A percentile compares a stretch with the other conserved stretches of the same genome.
These are phyloP conservation scores for Magnaporthiopsis incrustans DNA, from an alignment of 2,329 filamentous ascomycete genomes.

Conservation along the genomic window DNA sequence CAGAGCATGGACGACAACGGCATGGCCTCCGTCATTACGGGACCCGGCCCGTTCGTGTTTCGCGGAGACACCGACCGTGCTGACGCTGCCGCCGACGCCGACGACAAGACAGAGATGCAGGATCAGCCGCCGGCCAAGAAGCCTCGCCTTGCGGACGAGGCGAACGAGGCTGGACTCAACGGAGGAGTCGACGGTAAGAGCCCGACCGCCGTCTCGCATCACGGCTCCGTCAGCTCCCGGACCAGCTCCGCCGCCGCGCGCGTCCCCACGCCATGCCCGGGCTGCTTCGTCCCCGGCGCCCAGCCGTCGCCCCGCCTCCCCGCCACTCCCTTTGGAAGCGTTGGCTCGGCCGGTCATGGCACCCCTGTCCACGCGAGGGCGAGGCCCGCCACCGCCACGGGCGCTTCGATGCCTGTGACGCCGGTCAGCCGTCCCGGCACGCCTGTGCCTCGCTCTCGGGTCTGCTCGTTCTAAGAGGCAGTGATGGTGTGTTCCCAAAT, in stretches of 20 bases:
- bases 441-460: neutral
- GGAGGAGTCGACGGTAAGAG: neutral
- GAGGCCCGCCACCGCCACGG: neutral
- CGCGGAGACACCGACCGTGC: neutral
- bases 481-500: no score
- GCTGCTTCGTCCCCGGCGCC: constrained; percentile 1
- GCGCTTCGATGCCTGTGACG: neutral
- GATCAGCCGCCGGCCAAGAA: constrained; percentile 1
- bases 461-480: neutral
- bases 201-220: neutral
- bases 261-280: constrained; percentile 1
- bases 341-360: neutral
- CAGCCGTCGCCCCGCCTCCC: neutral
- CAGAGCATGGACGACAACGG: neutral
- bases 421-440: neutral
- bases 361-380: neutral
- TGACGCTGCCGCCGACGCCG: neutral
- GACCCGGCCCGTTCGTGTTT: neutral
- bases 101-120: neutral
- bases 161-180: neutral
- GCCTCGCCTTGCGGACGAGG: neutral
- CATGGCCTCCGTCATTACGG: neutral
- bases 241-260: neutral
- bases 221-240: neutral
- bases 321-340: neutral